Evolutionary conservation across 2,329 filamentous ascomycete species (phyloP).

Genomic region (Colletotrichum acutatum): DNA sequence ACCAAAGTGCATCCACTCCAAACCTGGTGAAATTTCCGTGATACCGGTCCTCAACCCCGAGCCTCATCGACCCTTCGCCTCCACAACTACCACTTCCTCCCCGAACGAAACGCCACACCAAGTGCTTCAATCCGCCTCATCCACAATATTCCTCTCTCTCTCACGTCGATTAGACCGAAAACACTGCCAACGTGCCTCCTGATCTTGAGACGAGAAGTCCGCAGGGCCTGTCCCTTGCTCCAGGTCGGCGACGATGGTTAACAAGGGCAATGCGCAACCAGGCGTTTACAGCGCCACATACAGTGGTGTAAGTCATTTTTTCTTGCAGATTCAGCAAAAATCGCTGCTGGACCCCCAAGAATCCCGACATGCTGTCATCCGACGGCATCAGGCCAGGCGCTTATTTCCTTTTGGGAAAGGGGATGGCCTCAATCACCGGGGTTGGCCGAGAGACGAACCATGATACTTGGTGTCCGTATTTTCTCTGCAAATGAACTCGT

Average conservation of each 20-base stretch:
- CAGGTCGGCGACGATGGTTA: slow-evolving; percentile 54
- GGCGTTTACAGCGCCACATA: slow-evolving; percentile 77
- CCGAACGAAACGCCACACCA: background rate
- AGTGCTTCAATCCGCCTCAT: background rate
- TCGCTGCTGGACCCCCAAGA: background rate
- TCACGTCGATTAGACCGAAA: background rate
- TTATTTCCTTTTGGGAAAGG: background rate
- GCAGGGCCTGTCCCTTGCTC: slow-evolving; percentile 33
- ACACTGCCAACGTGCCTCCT: slow-evolving; percentile 14
- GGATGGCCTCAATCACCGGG: slow-evolving; percentile 27
- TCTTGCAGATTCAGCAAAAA: background rate
- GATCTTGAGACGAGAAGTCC: background rate
- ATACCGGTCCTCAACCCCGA: slow-evolving; percentile 17
- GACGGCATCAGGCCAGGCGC: background rate
- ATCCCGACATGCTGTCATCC: background rate
- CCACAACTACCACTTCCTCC: background rate
- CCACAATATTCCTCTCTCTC: background rate
- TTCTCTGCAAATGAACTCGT: background rate
- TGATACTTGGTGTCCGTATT: background rate
- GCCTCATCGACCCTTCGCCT: slow-evolving; percentile 21
- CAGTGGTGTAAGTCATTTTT: slow-evolving; percentile 67
- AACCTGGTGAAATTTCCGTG: slow-evolving; percentile 29
- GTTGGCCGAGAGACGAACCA: background rate
- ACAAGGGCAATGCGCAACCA: slow-evolving; percentile 54
- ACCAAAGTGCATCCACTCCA: slow-evolving; percentile 29